These are phyloP conservation scores for Trichoderma brevicompactum DNA, from an alignment of 2,329 filamentous ascomycete species.

Conservation along the genomic window DNA sequence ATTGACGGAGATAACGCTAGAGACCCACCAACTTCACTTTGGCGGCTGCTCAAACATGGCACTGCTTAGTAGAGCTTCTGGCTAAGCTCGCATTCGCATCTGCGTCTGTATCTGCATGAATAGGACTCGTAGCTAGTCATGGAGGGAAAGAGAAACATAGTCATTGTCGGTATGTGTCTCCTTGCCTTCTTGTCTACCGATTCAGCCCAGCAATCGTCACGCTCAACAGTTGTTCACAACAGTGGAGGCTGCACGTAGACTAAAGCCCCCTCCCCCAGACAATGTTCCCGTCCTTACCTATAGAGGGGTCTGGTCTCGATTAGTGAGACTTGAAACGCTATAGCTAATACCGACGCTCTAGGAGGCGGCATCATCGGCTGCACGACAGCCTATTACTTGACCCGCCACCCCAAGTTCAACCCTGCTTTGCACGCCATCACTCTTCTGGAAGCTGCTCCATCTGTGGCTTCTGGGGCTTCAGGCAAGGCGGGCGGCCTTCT, in stretches of 20 bases:
- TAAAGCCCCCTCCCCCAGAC: neutral
- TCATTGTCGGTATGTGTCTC: constrained; percentile 52
- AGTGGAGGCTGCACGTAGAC: too few relatives aligned
- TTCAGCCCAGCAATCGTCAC: neutral
- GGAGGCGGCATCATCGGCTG: constrained; percentile 93
- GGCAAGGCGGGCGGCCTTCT: constrained; percentile 93
- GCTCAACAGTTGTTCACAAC: too few relatives aligned
- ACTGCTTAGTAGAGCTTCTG: neutral
- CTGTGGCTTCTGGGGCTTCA: constrained; percentile 87
- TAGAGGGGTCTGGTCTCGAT: neutral
- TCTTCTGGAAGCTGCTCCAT: constrained; percentile 79
- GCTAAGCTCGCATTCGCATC: neutral
- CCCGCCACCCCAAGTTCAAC: constrained; percentile 81
- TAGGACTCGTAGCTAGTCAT: constrained; percentile 32
- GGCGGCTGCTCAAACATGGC: neutral
- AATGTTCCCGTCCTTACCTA: neutral
- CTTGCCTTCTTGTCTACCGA: neutral
- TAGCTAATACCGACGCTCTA: constrained; percentile 40
- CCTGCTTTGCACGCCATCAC: constrained; percentile 76
- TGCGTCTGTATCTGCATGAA: neutral
- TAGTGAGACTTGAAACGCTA: neutral
- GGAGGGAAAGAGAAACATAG: constrained; percentile 50
- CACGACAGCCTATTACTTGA: constrained; percentile 89
- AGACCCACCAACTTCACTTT: neutral
- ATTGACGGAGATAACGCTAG: constrained; percentile 15